Conservation (phyloP, 2,329 filamentous ascomycete genomes). For the Paramyrothecium sp. region DNA sequence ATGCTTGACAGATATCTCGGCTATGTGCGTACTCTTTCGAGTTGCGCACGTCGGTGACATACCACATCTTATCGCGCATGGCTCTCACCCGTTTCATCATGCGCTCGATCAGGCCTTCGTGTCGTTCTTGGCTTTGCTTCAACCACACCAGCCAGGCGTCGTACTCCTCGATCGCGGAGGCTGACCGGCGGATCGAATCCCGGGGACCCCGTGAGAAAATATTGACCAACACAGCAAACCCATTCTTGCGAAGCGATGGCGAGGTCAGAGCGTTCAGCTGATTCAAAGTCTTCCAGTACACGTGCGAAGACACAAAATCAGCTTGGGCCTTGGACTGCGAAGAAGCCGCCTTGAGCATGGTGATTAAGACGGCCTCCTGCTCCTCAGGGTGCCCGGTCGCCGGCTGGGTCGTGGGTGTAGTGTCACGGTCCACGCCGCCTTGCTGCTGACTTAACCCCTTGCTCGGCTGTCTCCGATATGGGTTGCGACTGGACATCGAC, state of each 20-base stretch:
- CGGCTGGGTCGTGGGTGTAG: conserved; percentile 4
- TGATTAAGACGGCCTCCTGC: conserved; percentile 57
- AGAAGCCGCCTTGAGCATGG: conserved; percentile 75
- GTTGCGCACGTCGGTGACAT: conserved; percentile 88
- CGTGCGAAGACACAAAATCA: conserved; percentile 80
- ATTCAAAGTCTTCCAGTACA: conserved; percentile 81
- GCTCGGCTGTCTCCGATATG: conserved; percentile 43
- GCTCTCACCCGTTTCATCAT: conserved; percentile 73
- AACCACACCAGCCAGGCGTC: conserved; percentile 82
- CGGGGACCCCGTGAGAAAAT: conserved; percentile 72
- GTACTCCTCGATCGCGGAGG: conserved; percentile 73
- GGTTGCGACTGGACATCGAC: conserved; percentile 56
- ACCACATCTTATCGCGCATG: conserved; percentile 97
- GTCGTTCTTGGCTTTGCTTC: conserved; percentile 76
- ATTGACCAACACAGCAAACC: conserved; percentile 69
- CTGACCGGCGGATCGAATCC: conserved; percentile 67
- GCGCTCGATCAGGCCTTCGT: conserved; percentile 70
- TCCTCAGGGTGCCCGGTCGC: conserved; percentile 23
- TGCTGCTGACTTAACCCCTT: conserved; percentile 10
- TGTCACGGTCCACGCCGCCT: conserved; percentile 6
- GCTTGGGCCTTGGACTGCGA: conserved; percentile 74
- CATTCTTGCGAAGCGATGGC: conserved; percentile 61
- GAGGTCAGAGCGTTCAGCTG: conserved; percentile 65
- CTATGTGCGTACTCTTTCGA: conserved; percentile 87
- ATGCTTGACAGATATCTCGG: conserved; percentile 77